Conservation (phyloP, 805 yeast species). For the Ogataea pini region DNA sequence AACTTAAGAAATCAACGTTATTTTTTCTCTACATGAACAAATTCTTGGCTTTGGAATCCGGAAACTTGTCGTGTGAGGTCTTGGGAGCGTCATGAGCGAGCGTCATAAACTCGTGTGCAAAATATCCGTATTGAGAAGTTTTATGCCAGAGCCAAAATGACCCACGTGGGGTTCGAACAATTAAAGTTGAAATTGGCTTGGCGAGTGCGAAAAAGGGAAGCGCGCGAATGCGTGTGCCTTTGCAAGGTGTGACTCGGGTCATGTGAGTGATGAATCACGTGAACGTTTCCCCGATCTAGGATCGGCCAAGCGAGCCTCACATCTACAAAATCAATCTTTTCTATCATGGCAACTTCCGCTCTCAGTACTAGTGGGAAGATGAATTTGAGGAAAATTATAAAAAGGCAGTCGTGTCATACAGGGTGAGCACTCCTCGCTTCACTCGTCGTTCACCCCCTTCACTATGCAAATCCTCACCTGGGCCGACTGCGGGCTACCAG, state of each 20-base stretch:
- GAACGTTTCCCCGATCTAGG: too few relatives aligned
- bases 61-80: slow-evolving; percentile 13
- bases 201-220: too few relatives aligned
- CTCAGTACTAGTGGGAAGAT: not conserved
- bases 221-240: too few relatives aligned
- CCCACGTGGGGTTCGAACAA: slow-evolving; percentile 6
- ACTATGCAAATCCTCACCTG: slow-evolving; percentile 26
- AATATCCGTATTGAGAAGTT: not conserved
- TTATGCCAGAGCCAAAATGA: not conserved
- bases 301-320: too few relatives aligned
- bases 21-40: not conserved
- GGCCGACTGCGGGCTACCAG: slow-evolving; percentile 27
- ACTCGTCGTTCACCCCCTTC: slow-evolving; percentile 4
- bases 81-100: not conserved
- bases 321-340: not conserved
- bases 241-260: too few relatives aligned
- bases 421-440: too few relatives aligned
- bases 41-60: slow-evolving; percentile 6
- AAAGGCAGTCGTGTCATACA: too few relatives aligned
- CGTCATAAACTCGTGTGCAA: slow-evolving; percentile 4
- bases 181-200: not conserved
- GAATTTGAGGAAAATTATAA: too few relatives aligned
- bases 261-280: not conserved
- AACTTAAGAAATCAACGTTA: too few relatives aligned
- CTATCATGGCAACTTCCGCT: slow-evolving; percentile 6